Base-by-base conservation (phyloP, 2,329 filamentous ascomycete genomes). In the Apiospora arundinis region DNA sequence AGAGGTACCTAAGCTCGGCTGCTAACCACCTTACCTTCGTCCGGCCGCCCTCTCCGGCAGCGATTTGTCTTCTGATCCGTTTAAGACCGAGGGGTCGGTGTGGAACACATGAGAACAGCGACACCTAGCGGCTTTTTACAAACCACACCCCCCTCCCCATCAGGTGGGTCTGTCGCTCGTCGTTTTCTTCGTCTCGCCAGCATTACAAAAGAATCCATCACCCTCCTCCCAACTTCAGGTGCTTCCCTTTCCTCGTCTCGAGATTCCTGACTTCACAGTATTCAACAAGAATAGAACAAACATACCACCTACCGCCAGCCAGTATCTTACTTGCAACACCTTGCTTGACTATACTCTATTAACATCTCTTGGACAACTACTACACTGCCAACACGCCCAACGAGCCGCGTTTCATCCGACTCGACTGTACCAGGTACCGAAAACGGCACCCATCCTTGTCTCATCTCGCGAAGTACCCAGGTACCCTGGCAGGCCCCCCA, bases 151-250 rank as follows among this genome's bases (percentile, higher is more conserved):
- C 56, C 56, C 52, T n/a, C 52, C 25, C 28, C 18, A 40, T 63
- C 18, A 40, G 56, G 56, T 32, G 56, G 56, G 56, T 40, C 56
- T 37, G 11, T 8, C 42, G 4, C 16, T n/a, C 21, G 7, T 63
- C 32, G 32, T 40, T 56, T 56, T 40, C 32, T 6, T 48, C 21
- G 18, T 48, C 45, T 63, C 56, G 56, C 25, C 65, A 67, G 40
- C 65, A 69, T 69, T 69, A 69, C 67, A 69, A 69, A 69, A 69
- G 67, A 69, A 69, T 69, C 67, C 65, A 46, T 67, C 12, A 23
- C 65, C 40, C 65, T 46, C 65, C 40, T 21, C 14, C 65, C 40
- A 18, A 25, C 32, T n/a, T 4, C 18, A 14, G 6, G 32, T 32
- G 8, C 18, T 21, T 60, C n/a, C 56, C 56, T 32, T 40, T 21